phyloP scores from a whole-genome alignment of 768 basidiomycete genomes.

The Russula earlei region DNA sequence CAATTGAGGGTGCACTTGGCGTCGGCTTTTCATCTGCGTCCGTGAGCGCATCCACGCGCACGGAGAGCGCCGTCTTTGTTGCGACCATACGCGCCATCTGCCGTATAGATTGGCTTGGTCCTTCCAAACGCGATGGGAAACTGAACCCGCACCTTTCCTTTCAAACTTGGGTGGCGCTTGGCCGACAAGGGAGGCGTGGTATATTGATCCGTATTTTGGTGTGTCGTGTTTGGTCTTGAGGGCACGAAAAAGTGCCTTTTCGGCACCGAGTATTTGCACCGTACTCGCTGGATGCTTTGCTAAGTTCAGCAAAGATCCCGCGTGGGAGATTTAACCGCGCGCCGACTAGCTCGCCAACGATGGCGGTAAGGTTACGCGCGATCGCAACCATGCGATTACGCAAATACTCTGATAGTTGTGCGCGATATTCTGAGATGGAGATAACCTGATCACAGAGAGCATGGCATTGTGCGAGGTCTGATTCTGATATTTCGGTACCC shows the following conservation, averaged over 20 bases:
- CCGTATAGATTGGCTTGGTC: not conserved
- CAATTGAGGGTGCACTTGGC: slow-evolving; percentile 71
- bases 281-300: slow-evolving; percentile 75
- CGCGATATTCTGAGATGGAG: slow-evolving; percentile 87
- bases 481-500: slow-evolving; percentile 98
- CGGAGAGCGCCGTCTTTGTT: slow-evolving; percentile 93
- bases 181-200: slow-evolving; percentile 94
- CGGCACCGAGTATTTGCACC: slow-evolving; percentile 67
- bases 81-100: slow-evolving; percentile 99
- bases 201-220: slow-evolving; percentile 98
- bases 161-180: slow-evolving; percentile 96
- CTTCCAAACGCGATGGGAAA: not conserved
- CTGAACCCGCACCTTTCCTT: slow-evolving; percentile 67
- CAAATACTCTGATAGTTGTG: slow-evolving; percentile 93
- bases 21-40: slow-evolving; percentile 88
- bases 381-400: slow-evolving; percentile 97
- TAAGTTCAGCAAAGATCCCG: slow-evolving; percentile 58
- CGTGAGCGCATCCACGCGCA: slow-evolving; percentile 94
- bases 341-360: slow-evolving; percentile 71
- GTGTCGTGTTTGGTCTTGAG: slow-evolving; percentile 87
- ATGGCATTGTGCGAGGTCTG: slow-evolving; percentile 94
- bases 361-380: slow-evolving; percentile 88
- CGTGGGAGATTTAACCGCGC: slow-evolving; percentile 68
- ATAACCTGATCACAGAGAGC: slow-evolving; percentile 98
- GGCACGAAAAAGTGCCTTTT: slow-evolving; percentile 69